phyloP scores from a whole-genome alignment of 768 basidiomycete species.

The Ephemerocybe angulata region DNA sequence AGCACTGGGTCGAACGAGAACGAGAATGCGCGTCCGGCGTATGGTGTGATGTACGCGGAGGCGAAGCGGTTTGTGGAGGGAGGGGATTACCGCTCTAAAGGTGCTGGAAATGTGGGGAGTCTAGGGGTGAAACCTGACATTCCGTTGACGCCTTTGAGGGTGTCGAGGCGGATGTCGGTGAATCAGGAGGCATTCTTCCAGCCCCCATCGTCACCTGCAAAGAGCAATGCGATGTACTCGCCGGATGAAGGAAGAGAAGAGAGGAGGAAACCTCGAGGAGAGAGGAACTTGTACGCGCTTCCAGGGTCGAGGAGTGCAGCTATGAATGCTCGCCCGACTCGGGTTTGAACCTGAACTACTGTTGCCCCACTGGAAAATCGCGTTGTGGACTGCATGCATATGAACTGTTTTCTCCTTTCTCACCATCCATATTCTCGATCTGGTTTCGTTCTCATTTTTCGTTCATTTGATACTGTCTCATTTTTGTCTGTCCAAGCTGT shows the following conservation, averaged over 20 bases:
- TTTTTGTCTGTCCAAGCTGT: neutral
- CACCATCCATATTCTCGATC: neutral
- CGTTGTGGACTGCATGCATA: neutral
- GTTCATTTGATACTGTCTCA: neutral
- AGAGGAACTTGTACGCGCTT: neutral
- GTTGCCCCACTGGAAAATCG: neutral
- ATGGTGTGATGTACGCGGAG: neutral
- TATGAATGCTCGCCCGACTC: neutral
- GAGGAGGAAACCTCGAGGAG: neutral
- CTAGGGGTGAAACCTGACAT: constrained; percentile 1
- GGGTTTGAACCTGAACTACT: neutral
- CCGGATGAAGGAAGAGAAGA: neutral
- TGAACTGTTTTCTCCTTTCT: constrained; percentile 1
- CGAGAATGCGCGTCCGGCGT: neutral
- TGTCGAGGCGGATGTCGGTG: neutral
- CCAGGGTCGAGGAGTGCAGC: neutral
- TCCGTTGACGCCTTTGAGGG: neutral
- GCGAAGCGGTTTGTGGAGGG: constrained; percentile 4
- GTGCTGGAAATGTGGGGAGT: neutral
- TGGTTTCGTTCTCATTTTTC: neutral
- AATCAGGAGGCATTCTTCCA: neutral
- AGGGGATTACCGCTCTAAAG: neutral
- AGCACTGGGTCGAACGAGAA: constrained; percentile 3
- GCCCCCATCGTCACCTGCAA: neutral
- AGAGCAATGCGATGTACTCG: neutral